Percentiles rank a stretch among this genome's conserved stretches.
phyloP scores from a whole-genome alignment of 257 asterid species.

The Perilla frutescens region DNA sequence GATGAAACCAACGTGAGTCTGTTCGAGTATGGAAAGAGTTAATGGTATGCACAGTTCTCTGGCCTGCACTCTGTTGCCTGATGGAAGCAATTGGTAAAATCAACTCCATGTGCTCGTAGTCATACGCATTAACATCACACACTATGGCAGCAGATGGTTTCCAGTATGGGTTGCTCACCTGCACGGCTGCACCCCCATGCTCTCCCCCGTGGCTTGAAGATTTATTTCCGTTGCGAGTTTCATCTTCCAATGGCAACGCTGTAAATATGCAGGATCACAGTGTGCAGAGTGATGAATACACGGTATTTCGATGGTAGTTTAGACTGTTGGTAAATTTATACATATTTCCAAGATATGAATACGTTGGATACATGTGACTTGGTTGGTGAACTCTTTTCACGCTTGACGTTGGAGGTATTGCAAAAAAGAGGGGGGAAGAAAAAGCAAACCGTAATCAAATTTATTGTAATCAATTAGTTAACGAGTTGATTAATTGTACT shows the following conservation, averaged over 20 bases:
- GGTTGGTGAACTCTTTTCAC: no score
- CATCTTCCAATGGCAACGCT: not conserved
- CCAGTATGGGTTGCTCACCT: not conserved
- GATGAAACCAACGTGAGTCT: conserved; percentile 31
- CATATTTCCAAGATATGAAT: no score
- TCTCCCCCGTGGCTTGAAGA: not conserved
- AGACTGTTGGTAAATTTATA: no score
- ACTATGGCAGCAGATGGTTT: not conserved
- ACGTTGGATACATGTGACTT: no score
- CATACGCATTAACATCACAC: not conserved
- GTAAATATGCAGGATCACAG: conserved; percentile 1
- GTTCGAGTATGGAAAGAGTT: conserved; percentile 1
- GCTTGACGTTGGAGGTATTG: no score
- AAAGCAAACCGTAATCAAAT: no score
- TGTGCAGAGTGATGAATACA: conserved; percentile 1
- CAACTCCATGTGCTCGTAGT: not conserved
- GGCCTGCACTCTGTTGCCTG: conserved; percentile 10
- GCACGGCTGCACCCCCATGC: no score
- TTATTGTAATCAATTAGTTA: no score
- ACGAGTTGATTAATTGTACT: no score
- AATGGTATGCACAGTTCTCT: conserved; percentile 20
- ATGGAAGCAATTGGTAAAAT: not conserved
- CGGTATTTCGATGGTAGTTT: not conserved
- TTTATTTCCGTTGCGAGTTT: not conserved
- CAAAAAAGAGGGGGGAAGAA: no score